Base-by-base conservation (phyloP, 139 green algal species). In the Chlorella sp. region DNA sequence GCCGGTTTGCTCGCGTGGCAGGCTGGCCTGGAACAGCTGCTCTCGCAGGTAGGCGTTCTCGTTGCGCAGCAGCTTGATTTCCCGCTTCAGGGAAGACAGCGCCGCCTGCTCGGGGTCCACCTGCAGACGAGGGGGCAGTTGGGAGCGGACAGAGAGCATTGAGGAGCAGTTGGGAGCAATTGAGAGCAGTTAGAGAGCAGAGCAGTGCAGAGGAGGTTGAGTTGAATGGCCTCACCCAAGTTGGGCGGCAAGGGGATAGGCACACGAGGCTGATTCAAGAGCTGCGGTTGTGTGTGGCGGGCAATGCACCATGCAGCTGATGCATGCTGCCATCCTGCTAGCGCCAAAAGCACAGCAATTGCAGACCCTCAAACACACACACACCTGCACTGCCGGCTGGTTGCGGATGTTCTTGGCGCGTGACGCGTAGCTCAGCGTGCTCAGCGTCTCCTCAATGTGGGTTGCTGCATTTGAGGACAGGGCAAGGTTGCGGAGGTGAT, bases 391-490 rank as follows among this genome's bases (percentile, higher is more conserved):
- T 1, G 90, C 91, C 15, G 97, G 96, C 24, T 88, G 86, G 87
- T 97, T 97, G 73, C 93, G 84, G 85, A 99, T 98, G 93, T 97
- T 97, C 89, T 97, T 98, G 40, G 97, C 96, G 7, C 96, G 95
- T 14, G 95, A 96, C 11, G 97, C 97, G 89, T 99, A 99, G 48
- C 91, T 91, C 36, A 99, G 93, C 73, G 97, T 99, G 93, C 91
- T 96, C 69, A 99, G 92, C 26, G 96, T 99, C 93, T 98, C 97
- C 68, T 97, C 95, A 40, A 93, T 83, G 48, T 90, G 42, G 32
- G 73, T 34, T 0, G 76, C 57, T 42, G 81, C 76, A 89, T 30
- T 42, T 12, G 80, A 19, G 11, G 30, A 14, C 39, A 24, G 34
- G 34, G 37, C 0, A 37, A 34, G 30, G 81, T 48, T 22, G 18